Base-by-base conservation (phyloP, 495 filamentous ascomycete species). In the Annulohypoxylon nitens region DNA sequence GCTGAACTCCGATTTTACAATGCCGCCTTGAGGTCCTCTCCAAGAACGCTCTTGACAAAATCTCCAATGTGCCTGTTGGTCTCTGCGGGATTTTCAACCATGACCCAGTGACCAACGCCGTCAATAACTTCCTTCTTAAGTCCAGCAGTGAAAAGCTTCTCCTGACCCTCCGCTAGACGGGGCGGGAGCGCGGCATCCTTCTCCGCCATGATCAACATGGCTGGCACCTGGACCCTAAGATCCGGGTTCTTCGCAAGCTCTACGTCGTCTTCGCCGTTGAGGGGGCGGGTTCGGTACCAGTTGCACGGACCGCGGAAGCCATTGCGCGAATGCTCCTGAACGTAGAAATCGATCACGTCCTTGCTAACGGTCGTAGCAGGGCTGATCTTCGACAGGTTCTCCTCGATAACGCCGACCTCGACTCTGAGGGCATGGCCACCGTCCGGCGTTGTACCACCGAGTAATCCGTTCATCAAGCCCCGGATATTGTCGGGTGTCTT, bases 231-330 rank as follows among this genome's bases (percentile, higher is more conserved):
- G 69, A 97, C 87, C 30, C 76, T 86, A 59, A 67, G 80, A 36
- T 75, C 75, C 5, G 53, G 64, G 53, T 76, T 62, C 62, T 80
- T 78, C 5, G 75, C 72, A 51, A 87, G 74, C 75, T 74, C 81
- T 47, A 86, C 76, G 73, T 98, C 95, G 59, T 97, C 93, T 9
- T 92, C 84, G 76, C 85, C 91, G 78, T 97, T 97, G 61, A 91
- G 78, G 77, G 89, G 76, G 1, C 84, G 79, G 2, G 88, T 92
- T 14, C 91, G 87, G 79, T 98, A 98, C 93, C 94, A 98, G 74
- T 94, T 92, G 89, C 91, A 83, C 18, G 93, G 91, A 2, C 92
- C 93, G 71, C 90, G 87, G 61, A 98, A 75, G 0, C 94, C 95
- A 69, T 90, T 84, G n/a, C 88, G 85, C 11, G 82, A 81, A 78